phyloP scores from a whole-genome alignment of 2,329 filamentous ascomycete genomes.

The Aspergillus amoenus region DNA sequence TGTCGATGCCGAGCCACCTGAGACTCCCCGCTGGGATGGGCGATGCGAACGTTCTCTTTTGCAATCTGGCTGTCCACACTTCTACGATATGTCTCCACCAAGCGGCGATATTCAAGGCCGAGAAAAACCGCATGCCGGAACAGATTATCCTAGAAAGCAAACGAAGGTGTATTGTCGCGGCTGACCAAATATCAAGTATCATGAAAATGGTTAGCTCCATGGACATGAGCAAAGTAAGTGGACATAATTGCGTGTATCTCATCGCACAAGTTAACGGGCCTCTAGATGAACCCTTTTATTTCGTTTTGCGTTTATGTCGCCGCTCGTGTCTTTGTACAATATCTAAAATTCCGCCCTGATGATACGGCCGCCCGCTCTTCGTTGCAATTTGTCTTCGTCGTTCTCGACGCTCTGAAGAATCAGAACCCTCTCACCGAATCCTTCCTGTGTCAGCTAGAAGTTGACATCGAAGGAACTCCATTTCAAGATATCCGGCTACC shows the following conservation, averaged over 20 bases:
- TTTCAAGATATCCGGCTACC: constrained; percentile 25
- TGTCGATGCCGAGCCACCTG: constrained; percentile 76
- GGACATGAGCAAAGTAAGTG: constrained; percentile 75
- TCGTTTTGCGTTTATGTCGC: constrained; percentile 97
- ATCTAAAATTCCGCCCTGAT: constrained; percentile 87
- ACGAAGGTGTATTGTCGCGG: constrained; percentile 86
- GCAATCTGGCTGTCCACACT: constrained; percentile 96
- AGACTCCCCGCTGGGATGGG: constrained; percentile 74
- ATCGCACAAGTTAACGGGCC: constrained; percentile 19
- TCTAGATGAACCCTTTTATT: constrained; percentile 89
- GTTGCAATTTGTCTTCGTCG: constrained; percentile 83
- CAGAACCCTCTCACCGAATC: constrained; percentile 92
- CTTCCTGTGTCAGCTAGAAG: constrained; percentile 88
- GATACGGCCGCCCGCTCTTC: constrained; percentile 76
- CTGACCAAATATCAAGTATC: constrained; percentile 88
- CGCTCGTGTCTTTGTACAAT: constrained; percentile 91
- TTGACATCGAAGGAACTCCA: constrained; percentile 71
- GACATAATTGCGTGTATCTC: neutral
- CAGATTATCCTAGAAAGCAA: constrained; percentile 87
- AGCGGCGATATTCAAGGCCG: constrained; percentile 95
- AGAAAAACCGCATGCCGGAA: constrained; percentile 76
- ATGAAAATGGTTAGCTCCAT: constrained; percentile 94
- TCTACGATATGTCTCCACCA: constrained; percentile 97
- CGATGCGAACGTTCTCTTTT: constrained; percentile 84
- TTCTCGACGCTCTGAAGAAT: constrained; percentile 84